A percentile compares a stretch with the other conserved stretches of the same genome.
phyloP scores from a whole-genome alignment of 768 basidiomycete species.

The Amanita jacksonii region DNA sequence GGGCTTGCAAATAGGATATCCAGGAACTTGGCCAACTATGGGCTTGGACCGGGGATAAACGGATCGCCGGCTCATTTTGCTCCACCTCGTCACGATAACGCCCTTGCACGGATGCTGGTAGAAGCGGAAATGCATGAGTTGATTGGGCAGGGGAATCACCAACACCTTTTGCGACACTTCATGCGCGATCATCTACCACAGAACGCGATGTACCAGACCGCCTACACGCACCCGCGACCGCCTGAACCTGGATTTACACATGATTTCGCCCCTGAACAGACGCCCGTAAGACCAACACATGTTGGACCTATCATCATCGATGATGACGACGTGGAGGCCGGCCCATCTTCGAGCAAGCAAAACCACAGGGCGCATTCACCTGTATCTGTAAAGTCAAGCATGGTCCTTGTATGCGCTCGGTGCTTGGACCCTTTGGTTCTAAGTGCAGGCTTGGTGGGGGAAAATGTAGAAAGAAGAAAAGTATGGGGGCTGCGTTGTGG shows the following conservation, averaged over 20 bases:
- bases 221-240: constrained; percentile 56
- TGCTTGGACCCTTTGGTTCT: constrained; percentile 60
- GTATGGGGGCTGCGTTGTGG: constrained; percentile 73
- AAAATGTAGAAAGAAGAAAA: constrained; percentile 35
- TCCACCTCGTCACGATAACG: constrained; percentile 10
- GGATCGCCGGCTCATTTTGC: background rate
- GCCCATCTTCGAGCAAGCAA: constrained; percentile 1
- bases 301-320: constrained; percentile 37
- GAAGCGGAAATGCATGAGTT: constrained; percentile 8
- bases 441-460: constrained; percentile 34
- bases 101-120: constrained; percentile 10
- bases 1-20: constrained; percentile 9
- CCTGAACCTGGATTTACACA: constrained; percentile 57
- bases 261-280: constrained; percentile 43
- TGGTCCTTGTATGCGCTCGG: constrained; percentile 53
- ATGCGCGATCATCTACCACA: constrained; percentile 10
- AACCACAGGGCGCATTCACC: constrained; percentile 9
- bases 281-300: constrained; percentile 14
- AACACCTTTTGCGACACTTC: constrained; percentile 6
- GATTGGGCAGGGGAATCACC: constrained; percentile 3
- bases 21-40: constrained; percentile 1
- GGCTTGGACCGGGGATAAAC: constrained; percentile 2
- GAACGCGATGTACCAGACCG: constrained; percentile 37
- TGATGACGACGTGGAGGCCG: constrained; percentile 26
- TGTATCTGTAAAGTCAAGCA: constrained; percentile 20